Conservation (phyloP, 208 protist species). For the Blechomonas ayalai region DNA sequence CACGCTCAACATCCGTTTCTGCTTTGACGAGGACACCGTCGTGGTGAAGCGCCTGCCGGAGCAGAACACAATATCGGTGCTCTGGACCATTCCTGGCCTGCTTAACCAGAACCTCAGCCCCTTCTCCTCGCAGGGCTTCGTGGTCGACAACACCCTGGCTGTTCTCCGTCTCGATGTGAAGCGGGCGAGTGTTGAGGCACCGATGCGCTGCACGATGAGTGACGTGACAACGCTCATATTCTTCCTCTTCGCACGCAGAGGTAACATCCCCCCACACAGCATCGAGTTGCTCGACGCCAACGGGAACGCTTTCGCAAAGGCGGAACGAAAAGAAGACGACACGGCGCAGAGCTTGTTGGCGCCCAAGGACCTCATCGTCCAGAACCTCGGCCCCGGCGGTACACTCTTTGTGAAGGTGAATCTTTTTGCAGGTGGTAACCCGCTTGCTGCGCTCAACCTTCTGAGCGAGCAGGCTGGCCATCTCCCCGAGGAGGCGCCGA, state of each 20-base stretch:
- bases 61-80: slow-evolving; percentile 25
- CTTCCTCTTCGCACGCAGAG: slow-evolving; percentile 70
- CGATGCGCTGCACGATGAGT: slow-evolving; percentile 16
- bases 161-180: slow-evolving; percentile 55
- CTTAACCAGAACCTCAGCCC: slow-evolving; percentile 59
- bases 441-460: slow-evolving; percentile 45
- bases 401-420: slow-evolving; percentile 37
- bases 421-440: slow-evolving; percentile 38
- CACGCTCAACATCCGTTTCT: slow-evolving; percentile 40
- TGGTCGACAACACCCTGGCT: slow-evolving; percentile 29
- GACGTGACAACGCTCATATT: slow-evolving; percentile 49
- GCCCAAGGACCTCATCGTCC: slow-evolving; percentile 16
- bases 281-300: slow-evolving; percentile 51
- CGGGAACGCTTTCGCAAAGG: slow-evolving; percentile 23
- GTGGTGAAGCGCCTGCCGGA: slow-evolving; percentile 15
- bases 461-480: neutral
- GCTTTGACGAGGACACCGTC: slow-evolving; percentile 74
- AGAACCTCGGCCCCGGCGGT: slow-evolving; percentile 23
- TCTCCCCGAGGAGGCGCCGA: neutral
- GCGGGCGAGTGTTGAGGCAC: slow-evolving; percentile 20
- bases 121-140: slow-evolving; percentile 60
- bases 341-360: slow-evolving; percentile 43
- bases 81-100: slow-evolving; percentile 63
- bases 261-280: slow-evolving; percentile 54
- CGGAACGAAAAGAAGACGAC: slow-evolving; percentile 26